A percentile compares a stretch with the other conserved stretches of the same genome.
Evolutionary conservation across 768 basidiomycete species (phyloP).

Genomic region (Fomitopsis serialis): DNA sequence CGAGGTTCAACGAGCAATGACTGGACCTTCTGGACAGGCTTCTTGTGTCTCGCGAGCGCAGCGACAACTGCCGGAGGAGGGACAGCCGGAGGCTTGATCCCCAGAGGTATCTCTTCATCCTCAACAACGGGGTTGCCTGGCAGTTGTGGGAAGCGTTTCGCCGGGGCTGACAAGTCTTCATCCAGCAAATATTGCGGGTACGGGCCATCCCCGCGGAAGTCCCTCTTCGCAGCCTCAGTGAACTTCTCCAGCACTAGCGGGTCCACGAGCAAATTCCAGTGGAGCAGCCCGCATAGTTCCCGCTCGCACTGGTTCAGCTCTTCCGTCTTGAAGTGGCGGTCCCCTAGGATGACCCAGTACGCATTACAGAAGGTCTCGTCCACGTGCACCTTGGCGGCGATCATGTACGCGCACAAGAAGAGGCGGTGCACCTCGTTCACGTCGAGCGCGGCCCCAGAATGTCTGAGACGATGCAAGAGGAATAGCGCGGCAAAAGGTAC

Average conservation of each 20-base stretch:
- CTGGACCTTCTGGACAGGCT: too few species aligned
- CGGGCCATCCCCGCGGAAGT: not conserved
- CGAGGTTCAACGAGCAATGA: too few species aligned
- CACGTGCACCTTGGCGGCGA: not conserved
- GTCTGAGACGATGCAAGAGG: not conserved
- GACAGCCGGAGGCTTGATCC: too few species aligned
- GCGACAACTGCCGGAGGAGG: too few species aligned
- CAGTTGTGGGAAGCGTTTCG: not conserved
- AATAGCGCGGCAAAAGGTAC: not conserved
- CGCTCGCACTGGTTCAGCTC: not conserved
- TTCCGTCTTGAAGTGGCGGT: not conserved
- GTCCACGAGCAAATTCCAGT: not conserved
- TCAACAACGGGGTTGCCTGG: not conserved
- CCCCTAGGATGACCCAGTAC: not conserved
- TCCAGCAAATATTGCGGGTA: not conserved
- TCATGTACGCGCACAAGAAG: not conserved
- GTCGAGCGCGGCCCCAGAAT: not conserved
- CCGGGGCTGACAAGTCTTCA: not conserved
- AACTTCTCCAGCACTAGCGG: not conserved
- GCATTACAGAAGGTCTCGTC: not conserved
- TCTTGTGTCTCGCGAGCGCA: too few species aligned
- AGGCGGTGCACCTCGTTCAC: not conserved
- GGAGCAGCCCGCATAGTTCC: not conserved
- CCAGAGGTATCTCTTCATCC: too few species aligned
- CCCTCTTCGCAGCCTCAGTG: not conserved